Conservation (phyloP, 371 early-diverging fungal genomes). For the Mucor ambiguus region DNA sequence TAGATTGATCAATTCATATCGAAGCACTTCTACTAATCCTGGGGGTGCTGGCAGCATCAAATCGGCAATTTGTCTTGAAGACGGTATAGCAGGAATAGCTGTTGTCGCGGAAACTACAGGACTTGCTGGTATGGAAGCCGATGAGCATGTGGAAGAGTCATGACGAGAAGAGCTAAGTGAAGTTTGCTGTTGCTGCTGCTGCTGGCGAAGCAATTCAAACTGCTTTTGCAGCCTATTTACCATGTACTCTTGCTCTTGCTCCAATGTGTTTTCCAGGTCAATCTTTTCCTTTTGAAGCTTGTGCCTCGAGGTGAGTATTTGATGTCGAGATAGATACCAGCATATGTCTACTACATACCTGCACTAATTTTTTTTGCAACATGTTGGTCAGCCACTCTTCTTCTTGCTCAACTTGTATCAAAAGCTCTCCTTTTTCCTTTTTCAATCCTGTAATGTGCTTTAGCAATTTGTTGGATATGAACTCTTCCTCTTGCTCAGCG, state of each 20-base stretch:
- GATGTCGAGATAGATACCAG: background rate
- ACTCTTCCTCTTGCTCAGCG: constrained; percentile 75
- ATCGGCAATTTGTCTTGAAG: background rate
- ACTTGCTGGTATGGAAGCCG: background rate
- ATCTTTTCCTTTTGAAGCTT: constrained; percentile 81
- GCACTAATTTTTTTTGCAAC: constrained; percentile 68
- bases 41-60: constrained; percentile 23
- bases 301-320: background rate
- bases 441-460: constrained; percentile 70
- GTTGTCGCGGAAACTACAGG: background rate
- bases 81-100: background rate
- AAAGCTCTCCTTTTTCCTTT: constrained; percentile 70
- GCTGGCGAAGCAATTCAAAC: constrained; percentile 50
- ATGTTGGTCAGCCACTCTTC: constrained; percentile 78
- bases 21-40: constrained; percentile 66
- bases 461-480: constrained; percentile 66
- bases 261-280: constrained; percentile 79
- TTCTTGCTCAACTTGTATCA: constrained; percentile 73
- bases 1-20: constrained; percentile 67
- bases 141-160: background rate
- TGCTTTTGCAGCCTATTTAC: constrained; percentile 75
- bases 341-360: background rate
- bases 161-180: background rate
- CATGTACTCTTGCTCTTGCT: constrained; percentile 84
- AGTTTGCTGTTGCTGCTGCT: constrained; percentile 33